Conservation (phyloP, 2,329 filamentous ascomycete genomes). For the Alternaria incomplexa region DNA sequence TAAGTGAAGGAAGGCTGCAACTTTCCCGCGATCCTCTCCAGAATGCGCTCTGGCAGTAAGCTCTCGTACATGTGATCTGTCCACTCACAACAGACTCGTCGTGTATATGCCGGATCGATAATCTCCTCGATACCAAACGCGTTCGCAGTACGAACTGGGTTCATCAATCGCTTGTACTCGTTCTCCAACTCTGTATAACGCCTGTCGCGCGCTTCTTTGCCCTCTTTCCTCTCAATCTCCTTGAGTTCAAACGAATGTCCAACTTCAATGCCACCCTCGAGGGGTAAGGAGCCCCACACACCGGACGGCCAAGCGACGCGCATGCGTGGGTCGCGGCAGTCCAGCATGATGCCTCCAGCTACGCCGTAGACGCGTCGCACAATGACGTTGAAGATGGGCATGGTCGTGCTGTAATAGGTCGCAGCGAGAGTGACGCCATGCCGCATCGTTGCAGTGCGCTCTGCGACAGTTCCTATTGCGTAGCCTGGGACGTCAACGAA, state of each 20-base stretch:
- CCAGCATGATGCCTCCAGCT: conserved; percentile 69
- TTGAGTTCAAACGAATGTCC: conserved; percentile 66
- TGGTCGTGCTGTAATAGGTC: conserved; percentile 67
- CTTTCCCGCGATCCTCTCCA: conserved; percentile 49
- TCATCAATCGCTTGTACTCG: conserved; percentile 68
- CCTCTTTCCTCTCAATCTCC: conserved; percentile 59
- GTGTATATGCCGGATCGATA: conserved; percentile 66
- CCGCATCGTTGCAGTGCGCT: conserved; percentile 68
- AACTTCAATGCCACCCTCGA: conserved; percentile 70
- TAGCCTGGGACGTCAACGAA: conserved; percentile 68
- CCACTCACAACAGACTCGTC: conserved; percentile 63
- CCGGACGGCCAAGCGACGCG: conserved; percentile 69
- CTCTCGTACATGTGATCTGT: conserved; percentile 61
- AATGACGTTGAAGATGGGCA: conserved; percentile 68
- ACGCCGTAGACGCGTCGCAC: conserved; percentile 67
- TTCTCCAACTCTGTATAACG: conserved; percentile 64
- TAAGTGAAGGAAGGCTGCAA: conserved; percentile 43
- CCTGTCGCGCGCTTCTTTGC: conserved; percentile 55
- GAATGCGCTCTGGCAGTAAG: conserved; percentile 58
- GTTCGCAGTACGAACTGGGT: conserved; percentile 68
- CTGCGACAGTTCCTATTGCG: conserved; percentile 68
- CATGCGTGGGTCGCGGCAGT: conserved; percentile 65
- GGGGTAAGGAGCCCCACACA: conserved; percentile 66
- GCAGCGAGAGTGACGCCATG: conserved; percentile 67
- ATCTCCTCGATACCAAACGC: conserved; percentile 70